Base-by-base conservation (phyloP, 2,329 filamentous ascomycete genomes). In the Fusarium oligoseptatum region DNA sequence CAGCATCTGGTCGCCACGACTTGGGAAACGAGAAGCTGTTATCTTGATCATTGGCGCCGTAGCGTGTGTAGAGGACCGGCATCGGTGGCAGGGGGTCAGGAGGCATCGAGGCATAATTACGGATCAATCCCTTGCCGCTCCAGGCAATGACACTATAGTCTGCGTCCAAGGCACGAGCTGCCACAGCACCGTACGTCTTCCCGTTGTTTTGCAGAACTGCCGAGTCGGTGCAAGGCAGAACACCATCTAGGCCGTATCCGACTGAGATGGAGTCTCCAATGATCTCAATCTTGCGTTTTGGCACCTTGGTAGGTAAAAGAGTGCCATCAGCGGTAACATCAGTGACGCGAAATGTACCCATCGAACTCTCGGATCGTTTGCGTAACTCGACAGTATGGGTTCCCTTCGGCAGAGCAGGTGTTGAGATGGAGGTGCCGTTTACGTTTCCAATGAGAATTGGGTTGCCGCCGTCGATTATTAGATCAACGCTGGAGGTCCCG, bases 251-350 rank as follows among this genome's bases (percentile, higher is more conserved):
- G 2, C 85, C 85, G 68, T 86, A 86, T 4, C 84, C 85, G 5
- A 85, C 84, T 3, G 79, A 83, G 71, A 86, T 86, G 27, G 84
- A 86, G 76, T 86, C 85, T 10, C 85, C 85, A 32, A 86, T 84
- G 55, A 85, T 76, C 70, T 86, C 84, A 45, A 86, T 85, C 66
- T 82, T 82, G 27, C 82, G 83, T 11, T 74, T 75, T 4, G 79
- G 78, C 1, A 67, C 68, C 9, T 68, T 57, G 17, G 76, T 72
- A 5, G 72, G 73, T 34, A 84, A 71, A 11, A 74, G 32, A 1
- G 56, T 66, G 2, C 72, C 72, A 60, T 74, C 72, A 2, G 72
- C 67, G 6, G 22, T 24, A 8, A 74, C 62, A 1, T 36, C 58
- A 0, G 58, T 27, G 43, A 75, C 45, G 1, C 48, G 37, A 14